These are phyloP conservation scores for Przewalskia tangutica DNA, from an alignment of 257 asterid genomes.

Conservation along the genomic window DNA sequence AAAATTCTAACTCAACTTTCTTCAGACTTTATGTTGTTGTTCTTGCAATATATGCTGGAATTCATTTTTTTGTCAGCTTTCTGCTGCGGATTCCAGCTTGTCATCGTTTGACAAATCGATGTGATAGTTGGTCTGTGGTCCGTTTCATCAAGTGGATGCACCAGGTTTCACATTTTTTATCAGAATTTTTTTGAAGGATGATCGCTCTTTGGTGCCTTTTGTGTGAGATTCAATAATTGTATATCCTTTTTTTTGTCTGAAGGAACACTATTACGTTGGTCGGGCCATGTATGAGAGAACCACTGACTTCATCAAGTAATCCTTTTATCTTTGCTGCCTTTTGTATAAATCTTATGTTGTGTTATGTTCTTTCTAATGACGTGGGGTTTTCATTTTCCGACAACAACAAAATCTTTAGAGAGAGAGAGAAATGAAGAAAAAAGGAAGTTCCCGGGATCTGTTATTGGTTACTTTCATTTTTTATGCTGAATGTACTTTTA, in stretches of 20 bases:
- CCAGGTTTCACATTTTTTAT: conserved; percentile 47
- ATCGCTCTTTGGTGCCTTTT: conserved; percentile 1
- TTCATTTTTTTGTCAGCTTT: conserved; percentile 53
- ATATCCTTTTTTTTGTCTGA: neutral
- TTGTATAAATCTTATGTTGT: neutral
- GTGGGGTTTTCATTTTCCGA: neutral
- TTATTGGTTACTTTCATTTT: neutral
- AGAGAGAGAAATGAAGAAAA: neutral
- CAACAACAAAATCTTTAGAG: neutral
- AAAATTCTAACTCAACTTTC: conserved; percentile 31
- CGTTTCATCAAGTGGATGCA: conserved; percentile 97
- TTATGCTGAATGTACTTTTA: neutral
- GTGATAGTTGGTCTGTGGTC: conserved; percentile 52
- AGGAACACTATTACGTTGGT: conserved; percentile 97
- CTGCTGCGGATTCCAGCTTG: conserved; percentile 80
- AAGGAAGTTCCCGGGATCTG: neutral
- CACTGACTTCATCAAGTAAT: conserved; percentile 79
- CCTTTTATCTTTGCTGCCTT: conserved; percentile 10
- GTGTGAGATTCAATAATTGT: conserved; percentile 4
- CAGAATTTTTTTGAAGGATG: neutral
- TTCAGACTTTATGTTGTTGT: conserved; percentile 53
- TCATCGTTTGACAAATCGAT: conserved; percentile 57
- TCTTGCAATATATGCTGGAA: conserved; percentile 60
- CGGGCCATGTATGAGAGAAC: conserved; percentile 96
- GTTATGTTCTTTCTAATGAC: neutral